Conservation (phyloP, 345 rosid genomes). For the Hypericum androsaemum region DNA sequence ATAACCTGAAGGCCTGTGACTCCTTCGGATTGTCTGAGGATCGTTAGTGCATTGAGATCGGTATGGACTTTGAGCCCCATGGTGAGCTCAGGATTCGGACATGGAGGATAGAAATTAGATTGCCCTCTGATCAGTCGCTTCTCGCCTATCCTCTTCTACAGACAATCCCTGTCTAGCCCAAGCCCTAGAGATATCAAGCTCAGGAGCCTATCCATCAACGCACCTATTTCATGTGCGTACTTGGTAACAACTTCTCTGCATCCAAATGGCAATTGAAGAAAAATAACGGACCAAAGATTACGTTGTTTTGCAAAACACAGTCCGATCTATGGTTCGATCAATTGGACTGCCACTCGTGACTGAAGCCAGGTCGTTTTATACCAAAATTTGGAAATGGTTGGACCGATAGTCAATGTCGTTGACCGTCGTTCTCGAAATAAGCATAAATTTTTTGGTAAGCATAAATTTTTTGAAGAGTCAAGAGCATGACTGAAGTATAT, state of each 20-base stretch:
- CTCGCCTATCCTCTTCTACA: background rate
- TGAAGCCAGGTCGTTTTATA: too few species aligned
- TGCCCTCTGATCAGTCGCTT: background rate
- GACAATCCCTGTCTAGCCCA: background rate
- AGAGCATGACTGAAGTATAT: too few species aligned
- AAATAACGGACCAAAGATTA: background rate
- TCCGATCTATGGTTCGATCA: too few species aligned
- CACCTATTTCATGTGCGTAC: background rate
- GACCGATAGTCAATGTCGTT: too few species aligned
- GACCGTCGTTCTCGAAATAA: too few species aligned
- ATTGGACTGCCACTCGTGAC: too few species aligned
- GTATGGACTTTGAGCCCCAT: slow-evolving; percentile 18
- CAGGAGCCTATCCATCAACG: background rate
- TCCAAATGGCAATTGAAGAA: background rate
- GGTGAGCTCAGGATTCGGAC: slow-evolving; percentile 14
- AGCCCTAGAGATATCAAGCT: slow-evolving; percentile 1
- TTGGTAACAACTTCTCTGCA: background rate
- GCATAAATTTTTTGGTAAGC: too few species aligned
- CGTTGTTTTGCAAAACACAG: background rate
- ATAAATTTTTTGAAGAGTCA: too few species aligned
- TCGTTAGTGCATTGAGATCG: slow-evolving; percentile 12
- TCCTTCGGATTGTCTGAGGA: slow-evolving; percentile 15
- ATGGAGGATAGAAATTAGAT: background rate
- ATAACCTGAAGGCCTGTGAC: slow-evolving; percentile 20
- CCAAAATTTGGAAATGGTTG: too few species aligned